phyloP scores from a whole-genome alignment of 257 asterid species.

The Salvia miltiorrhiza region DNA sequence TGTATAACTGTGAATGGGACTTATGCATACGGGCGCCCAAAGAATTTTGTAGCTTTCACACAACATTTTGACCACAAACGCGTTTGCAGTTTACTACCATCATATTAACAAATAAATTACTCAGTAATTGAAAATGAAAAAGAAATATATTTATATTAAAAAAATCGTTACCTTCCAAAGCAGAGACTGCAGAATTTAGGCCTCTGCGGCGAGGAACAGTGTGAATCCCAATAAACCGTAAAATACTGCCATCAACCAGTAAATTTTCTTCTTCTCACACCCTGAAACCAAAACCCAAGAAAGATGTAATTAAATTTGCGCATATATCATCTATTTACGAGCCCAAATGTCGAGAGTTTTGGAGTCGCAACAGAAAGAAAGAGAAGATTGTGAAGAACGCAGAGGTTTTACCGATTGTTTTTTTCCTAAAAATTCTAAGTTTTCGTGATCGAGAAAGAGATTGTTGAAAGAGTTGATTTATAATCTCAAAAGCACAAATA shows the following conservation, averaged over 20 bases:
- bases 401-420: neutral
- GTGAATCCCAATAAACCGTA: constrained; percentile 26
- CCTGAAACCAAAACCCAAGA: constrained; percentile 16
- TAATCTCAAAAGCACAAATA: constrained; percentile 19
- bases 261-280: too few species aligned
- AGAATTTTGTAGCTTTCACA: neutral
- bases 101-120: neutral
- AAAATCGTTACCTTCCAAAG: constrained; percentile 31
- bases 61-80: constrained; percentile 2
- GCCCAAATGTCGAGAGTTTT: neutral
- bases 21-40: neutral
- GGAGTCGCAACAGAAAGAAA: neutral
- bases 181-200: constrained; percentile 17
- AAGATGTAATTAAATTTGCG: neutral
- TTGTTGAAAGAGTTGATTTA: neutral
- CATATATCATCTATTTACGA: neutral
- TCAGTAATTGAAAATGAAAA: neutral
- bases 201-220: neutral
- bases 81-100: neutral
- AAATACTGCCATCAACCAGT: constrained; percentile 14
- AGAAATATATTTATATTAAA: neutral
- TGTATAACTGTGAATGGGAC: neutral
- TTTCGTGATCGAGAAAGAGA: neutral
- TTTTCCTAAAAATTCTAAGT: neutral
- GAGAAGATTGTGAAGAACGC: neutral